phyloP scores from a whole-genome alignment of 2,329 filamentous ascomycete species.

The Botrytis sinoallii region DNA sequence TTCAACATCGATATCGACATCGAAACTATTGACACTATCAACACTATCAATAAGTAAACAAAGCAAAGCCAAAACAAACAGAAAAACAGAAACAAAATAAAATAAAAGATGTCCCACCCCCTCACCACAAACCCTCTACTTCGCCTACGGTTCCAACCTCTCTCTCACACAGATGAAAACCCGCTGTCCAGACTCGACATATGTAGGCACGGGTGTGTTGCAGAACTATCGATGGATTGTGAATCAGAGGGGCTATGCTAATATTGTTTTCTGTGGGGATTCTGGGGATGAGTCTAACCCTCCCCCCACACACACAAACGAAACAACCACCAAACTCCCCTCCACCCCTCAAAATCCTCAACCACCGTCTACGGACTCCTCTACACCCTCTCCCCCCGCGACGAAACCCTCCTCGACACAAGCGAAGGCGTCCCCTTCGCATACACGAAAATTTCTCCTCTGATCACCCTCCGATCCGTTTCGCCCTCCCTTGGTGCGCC shows the following conservation, averaged over 20 bases:
- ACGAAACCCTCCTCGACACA: constrained; percentile 52
- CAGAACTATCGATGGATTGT: constrained; percentile 62
- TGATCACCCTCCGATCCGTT: neutral
- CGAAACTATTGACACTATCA: too few species aligned
- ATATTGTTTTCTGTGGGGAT: constrained; percentile 43
- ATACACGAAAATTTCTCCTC: constrained; percentile 41
- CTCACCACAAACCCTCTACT: constrained; percentile 50
- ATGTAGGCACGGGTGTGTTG: constrained; percentile 51
- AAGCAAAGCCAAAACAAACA: neutral
- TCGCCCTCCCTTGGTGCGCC: neutral
- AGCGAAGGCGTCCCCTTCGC: constrained; percentile 61
- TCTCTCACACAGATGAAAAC: constrained; percentile 61
- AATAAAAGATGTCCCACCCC: neutral
- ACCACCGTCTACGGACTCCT: constrained; percentile 49
- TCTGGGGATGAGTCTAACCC: too few species aligned
- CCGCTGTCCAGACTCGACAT: constrained; percentile 55
- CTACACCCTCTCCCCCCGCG: constrained; percentile 49
- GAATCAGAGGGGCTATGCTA: constrained; percentile 65
- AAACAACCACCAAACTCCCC: too few species aligned
- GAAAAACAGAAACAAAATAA: neutral
- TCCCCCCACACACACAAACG: too few species aligned
- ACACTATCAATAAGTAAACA: too few species aligned
- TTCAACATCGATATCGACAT: too few species aligned
- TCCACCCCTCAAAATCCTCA: too few species aligned
- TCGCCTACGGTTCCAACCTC: constrained; percentile 70